Conservation (phyloP, 2,329 filamentous ascomycete species). For the Chlorencoelia australis region DNA sequence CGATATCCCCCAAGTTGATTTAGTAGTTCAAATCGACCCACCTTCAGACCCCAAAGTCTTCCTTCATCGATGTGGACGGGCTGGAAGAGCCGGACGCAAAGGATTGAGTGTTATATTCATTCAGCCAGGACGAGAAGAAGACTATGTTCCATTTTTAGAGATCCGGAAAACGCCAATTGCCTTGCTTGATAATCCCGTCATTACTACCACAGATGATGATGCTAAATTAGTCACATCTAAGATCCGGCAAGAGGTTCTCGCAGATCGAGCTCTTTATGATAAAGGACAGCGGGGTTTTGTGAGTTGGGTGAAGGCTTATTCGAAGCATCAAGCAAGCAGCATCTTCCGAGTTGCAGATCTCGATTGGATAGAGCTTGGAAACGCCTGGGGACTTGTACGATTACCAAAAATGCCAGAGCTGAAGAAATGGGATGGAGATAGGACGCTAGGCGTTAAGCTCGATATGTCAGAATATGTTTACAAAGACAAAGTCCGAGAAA, state of each 20-base stretch:
- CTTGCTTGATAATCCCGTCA: slow-evolving; percentile 45
- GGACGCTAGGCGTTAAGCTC: slow-evolving; percentile 49
- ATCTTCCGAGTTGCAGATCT: slow-evolving; percentile 79
- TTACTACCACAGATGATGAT: slow-evolving; percentile 51
- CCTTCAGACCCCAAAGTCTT: slow-evolving; percentile 88
- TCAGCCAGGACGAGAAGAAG: slow-evolving; percentile 75
- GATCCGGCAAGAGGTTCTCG: slow-evolving; percentile 48
- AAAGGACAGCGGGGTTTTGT: slow-evolving; percentile 89
- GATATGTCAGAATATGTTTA: slow-evolving; percentile 62
- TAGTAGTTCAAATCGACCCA: slow-evolving; percentile 82
- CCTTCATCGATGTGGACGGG: slow-evolving; percentile 83
- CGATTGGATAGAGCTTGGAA: slow-evolving; percentile 73
- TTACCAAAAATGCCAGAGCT: slow-evolving; percentile 92
- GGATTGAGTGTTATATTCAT: slow-evolving; percentile 82
- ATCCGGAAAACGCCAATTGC: slow-evolving; percentile 78
- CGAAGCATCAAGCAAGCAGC: slow-evolving; percentile 79
- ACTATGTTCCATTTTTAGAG: slow-evolving; percentile 79
- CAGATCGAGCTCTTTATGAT: slow-evolving; percentile 54
- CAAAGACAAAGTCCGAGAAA: slow-evolving; percentile 62
- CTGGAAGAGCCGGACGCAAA: slow-evolving; percentile 77
- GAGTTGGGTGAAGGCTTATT: slow-evolving; percentile 85
- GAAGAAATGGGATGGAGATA: slow-evolving; percentile 61
- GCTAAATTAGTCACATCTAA: slow-evolving; percentile 44
- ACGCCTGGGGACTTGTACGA: slow-evolving; percentile 76
- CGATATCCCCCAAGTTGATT: slow-evolving; percentile 83